Base-by-base conservation (phyloP, 2,329 filamentous ascomycete genomes). In the Colletotrichum sp. region DNA sequence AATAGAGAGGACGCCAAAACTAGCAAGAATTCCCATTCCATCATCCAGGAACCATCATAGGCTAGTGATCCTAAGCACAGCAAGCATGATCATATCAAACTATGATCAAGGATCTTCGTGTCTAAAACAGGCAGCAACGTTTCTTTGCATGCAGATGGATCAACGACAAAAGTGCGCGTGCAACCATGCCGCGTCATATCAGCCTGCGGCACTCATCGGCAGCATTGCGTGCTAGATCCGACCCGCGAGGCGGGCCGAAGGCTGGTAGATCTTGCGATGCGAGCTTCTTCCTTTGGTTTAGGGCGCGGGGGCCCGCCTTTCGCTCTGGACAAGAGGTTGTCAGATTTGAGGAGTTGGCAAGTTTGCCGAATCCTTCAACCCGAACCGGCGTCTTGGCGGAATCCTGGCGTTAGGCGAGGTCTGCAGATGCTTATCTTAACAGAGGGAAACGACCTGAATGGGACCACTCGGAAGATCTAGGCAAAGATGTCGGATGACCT, bases 111-210 rank as follows among this genome's bases (percentile, higher is more conserved):
- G 5, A 62, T 34, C 6, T 3, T 10, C 18, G 4, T 7, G 30
- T 0, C 6, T 5, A 12, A n/a, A 7, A 10, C 7, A 62, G 26
- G 26, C 30, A 32, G n/a, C 62, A 39, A 28, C 8, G 32, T 44
- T 21, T 64, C 13, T 6, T 8, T 15, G 62, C 18, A 36, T 16
- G 13, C n/a, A 39, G 8, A 26, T 36, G 66, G 52, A 59, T 39
- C 5, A 18, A 60, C 28, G 13, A 39, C 68, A 65, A 71, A 71
- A 55, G 68, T 71, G n/a, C 68, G 49, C n/a, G 6, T 57, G 68
- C 28, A 36, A 65, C 59, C n/a, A 55, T 52, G 68, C 62, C 24
- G 16, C 30, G 32, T 59, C 32, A 36, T 28, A 18, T 71, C 60
- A 66, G 2, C 8, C 30, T n/a, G 28, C 9, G 15, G 18, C 21